phyloP scores from a whole-genome alignment of 345 rosid genomes.

The Eutrema japonicum region DNA sequence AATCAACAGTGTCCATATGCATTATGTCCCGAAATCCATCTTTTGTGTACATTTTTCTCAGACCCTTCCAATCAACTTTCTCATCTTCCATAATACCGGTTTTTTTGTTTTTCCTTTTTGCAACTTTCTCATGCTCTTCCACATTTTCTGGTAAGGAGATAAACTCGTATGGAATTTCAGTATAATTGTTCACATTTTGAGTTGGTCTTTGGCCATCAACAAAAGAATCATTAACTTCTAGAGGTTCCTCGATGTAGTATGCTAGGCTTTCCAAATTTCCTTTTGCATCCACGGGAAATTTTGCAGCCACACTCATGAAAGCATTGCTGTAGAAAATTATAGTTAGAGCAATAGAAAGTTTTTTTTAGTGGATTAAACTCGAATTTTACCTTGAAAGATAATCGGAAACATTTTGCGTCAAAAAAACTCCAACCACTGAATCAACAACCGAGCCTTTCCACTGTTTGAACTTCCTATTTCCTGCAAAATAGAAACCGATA shows the following conservation, averaged over 20 bases:
- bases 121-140: background rate
- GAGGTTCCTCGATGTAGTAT: slow-evolving; percentile 32
- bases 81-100: slow-evolving; percentile 20
- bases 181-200: background rate
- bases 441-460: slow-evolving; percentile 79
- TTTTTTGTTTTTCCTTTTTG: slow-evolving; percentile 34
- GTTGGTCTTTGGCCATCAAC: background rate
- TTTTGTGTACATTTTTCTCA: slow-evolving; percentile 46
- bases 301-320: slow-evolving; percentile 57
- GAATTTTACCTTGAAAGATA: slow-evolving; percentile 58
- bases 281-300: slow-evolving; percentile 43
- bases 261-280: slow-evolving; percentile 5
- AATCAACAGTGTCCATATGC: slow-evolving; percentile 61
- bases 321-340: slow-evolving; percentile 47
- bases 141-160: background rate
- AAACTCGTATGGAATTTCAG: background rate
- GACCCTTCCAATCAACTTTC: slow-evolving; percentile 51
- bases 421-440: slow-evolving; percentile 66
- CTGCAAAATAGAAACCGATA: slow-evolving; percentile 31
- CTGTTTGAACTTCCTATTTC: slow-evolving; percentile 55
- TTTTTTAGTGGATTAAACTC: background rate
- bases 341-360: background rate
- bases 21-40: slow-evolving; percentile 38
- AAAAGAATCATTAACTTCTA: slow-evolving; percentile 10
- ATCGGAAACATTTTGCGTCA: slow-evolving; percentile 70